Conservation (phyloP, 2,329 filamentous ascomycete species). For the Fusarium sp. region DNA sequence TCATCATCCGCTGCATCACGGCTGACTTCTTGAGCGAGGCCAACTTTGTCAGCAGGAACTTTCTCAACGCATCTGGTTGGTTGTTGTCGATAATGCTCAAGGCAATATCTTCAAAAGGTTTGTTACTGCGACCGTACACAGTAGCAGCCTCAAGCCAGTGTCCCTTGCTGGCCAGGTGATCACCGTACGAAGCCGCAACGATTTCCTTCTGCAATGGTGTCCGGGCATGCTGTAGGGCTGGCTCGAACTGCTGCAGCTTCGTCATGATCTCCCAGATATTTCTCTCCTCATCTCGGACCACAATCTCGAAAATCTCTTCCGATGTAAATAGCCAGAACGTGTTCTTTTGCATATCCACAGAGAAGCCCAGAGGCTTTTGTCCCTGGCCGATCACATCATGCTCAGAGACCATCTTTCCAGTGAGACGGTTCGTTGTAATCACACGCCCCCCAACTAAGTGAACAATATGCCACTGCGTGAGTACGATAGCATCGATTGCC, state of each 20-base stretch:
- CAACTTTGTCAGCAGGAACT: constrained; percentile 89
- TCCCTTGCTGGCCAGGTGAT: constrained; percentile 84
- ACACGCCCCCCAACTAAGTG: constrained; percentile 85
- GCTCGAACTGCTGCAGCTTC: constrained; percentile 86
- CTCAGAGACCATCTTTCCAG: constrained; percentile 87
- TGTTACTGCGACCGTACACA: constrained; percentile 94
- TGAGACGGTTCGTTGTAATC: constrained; percentile 87
- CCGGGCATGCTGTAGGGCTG: constrained; percentile 86
- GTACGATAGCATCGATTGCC: constrained; percentile 79
- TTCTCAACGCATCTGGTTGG: constrained; percentile 90
- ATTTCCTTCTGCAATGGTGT: constrained; percentile 86
- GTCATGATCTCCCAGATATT: constrained; percentile 97
- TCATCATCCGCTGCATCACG: constrained; percentile 94
- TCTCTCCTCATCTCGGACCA: constrained; percentile 88
- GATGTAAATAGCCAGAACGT: constrained; percentile 97
- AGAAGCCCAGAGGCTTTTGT: constrained; percentile 84
- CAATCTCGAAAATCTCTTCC: constrained; percentile 92
- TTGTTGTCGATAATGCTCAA: constrained; percentile 89
- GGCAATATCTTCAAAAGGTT: constrained; percentile 96
- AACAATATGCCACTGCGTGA: constrained; percentile 95
- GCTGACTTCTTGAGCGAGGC: constrained; percentile 83
- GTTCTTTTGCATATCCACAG: constrained; percentile 92
- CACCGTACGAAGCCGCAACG: constrained; percentile 91
- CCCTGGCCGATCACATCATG: constrained; percentile 85
- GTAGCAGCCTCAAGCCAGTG: constrained; percentile 87